phyloP scores from a whole-genome alignment of 2,329 filamentous ascomycete genomes.

The Alternaria sp. region DNA sequence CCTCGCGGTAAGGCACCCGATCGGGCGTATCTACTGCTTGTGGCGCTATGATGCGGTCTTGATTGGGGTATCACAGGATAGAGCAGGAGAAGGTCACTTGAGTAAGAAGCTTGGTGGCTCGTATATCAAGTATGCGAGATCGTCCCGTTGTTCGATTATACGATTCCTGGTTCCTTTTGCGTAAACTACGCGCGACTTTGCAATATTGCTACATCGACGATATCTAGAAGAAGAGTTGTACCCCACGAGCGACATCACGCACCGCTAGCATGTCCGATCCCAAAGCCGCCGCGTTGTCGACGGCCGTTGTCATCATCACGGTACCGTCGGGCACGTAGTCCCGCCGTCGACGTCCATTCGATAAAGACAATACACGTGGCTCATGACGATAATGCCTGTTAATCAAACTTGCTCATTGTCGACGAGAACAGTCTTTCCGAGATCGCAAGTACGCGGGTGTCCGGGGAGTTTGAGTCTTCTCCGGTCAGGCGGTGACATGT shows the following conservation, averaged over 20 bases:
- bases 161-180: not conserved
- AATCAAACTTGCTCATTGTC: no score
- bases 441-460: no score
- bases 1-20: conserved; percentile 21
- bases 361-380: not conserved
- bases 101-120: not conserved
- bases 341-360: not conserved
- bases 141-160: not conserved
- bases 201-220: not conserved
- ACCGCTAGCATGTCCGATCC: conserved; percentile 15
- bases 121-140: not conserved
- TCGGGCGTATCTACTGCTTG: conserved; percentile 9
- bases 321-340: conserved; percentile 16
- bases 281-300: conserved; percentile 26
- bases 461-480: not conserved
- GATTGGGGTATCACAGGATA: not conserved
- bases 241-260: not conserved
- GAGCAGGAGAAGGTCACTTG: not conserved
- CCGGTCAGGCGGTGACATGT: not conserved
- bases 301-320: conserved; percentile 24
- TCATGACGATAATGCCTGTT: no score
- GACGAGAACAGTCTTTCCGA: not conserved
- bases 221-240: not conserved
- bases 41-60: conserved; percentile 7
- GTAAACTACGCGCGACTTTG: no score